Evolutionary conservation across 2,329 filamentous ascomycete species (phyloP).

Genomic region (Fusarium keratoplasticum): DNA sequence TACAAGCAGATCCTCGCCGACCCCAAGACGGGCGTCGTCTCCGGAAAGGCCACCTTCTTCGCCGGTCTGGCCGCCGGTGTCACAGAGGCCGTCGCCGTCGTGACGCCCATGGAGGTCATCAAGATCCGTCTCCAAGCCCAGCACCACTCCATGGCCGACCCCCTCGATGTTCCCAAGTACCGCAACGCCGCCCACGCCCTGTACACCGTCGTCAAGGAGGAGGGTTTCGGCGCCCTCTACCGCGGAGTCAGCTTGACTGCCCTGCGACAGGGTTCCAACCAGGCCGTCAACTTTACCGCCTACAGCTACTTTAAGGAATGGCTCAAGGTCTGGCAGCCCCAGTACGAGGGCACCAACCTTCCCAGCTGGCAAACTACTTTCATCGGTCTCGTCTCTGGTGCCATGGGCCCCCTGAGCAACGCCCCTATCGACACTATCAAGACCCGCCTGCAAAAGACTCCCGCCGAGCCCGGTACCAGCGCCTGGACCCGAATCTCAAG

Average conservation of each 20-base stretch:
- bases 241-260: slow-evolving; percentile 94
- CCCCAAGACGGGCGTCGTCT: slow-evolving; percentile 73
- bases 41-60: slow-evolving; percentile 74
- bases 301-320: slow-evolving; percentile 92
- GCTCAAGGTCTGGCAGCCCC: slow-evolving; percentile 78
- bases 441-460: slow-evolving; percentile 92
- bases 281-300: slow-evolving; percentile 98
- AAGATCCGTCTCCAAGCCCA: slow-evolving; percentile 99
- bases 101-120: slow-evolving; percentile 98
- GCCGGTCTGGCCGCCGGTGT: slow-evolving; percentile 93
- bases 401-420: slow-evolving; percentile 95
- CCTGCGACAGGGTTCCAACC: slow-evolving; percentile 93
- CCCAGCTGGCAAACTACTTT: slow-evolving; percentile 91
- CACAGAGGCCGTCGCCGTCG: slow-evolving; percentile 95
- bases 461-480: slow-evolving; percentile 82
- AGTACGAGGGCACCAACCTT: slow-evolving; percentile 72
- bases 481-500: slow-evolving; percentile 81
- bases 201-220: slow-evolving; percentile 92
- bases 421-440: slow-evolving; percentile 99
- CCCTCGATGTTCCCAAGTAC: slow-evolving; percentile 96
- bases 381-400: slow-evolving; percentile 91
- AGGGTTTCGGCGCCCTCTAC: slow-evolving; percentile 88
- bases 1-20: slow-evolving; percentile 89
- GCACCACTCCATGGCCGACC: slow-evolving; percentile 97
- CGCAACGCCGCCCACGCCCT: slow-evolving; percentile 86